A percentile compares a stretch with the other conserved stretches of the same genome.
phyloP scores from a whole-genome alignment of 768 basidiomycete genomes.

The Pleurotus ostreatus region DNA sequence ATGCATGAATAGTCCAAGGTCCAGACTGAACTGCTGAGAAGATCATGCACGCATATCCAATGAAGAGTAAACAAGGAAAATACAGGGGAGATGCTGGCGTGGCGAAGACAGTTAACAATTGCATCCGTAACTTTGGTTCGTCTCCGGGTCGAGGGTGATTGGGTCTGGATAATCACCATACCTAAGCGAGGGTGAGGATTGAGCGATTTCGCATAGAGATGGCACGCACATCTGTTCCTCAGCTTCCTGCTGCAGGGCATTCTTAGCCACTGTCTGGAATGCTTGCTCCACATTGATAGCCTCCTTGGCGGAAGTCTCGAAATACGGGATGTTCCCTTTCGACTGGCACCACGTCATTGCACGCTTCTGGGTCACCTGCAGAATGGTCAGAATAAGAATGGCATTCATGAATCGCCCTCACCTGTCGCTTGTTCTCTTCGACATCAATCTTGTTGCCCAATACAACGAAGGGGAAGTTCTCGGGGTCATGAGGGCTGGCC shows the following conservation, averaged over 20 bases:
- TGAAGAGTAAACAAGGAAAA: too few relatives aligned
- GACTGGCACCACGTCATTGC: constrained; percentile 99
- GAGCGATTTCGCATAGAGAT: constrained; percentile 10
- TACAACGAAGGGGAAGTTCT: constrained; percentile 99
- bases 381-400: constrained; percentile 8
- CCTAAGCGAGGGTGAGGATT: constrained; percentile 37
- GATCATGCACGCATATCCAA: neutral
- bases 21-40: constrained; percentile 1
- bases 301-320: constrained; percentile 99
- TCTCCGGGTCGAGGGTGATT: constrained; percentile 93
- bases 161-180: constrained; percentile 99
- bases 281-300: constrained; percentile 99
- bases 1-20: neutral
- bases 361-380: constrained; percentile 95
- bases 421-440: constrained; percentile 97
- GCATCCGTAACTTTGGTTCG: constrained; percentile 87
- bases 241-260: constrained; percentile 94
- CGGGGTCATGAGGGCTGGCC: constrained; percentile 97
- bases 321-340: constrained; percentile 99
- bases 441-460: constrained; percentile 99
- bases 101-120: constrained; percentile 55
- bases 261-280: constrained; percentile 99
- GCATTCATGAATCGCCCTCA: constrained; percentile 26
- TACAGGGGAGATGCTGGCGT: too few relatives aligned
- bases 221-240: constrained; percentile 84